phyloP scores from a whole-genome alignment of 1,284 basidiomycete genomes.

The Malassezia equina region DNA sequence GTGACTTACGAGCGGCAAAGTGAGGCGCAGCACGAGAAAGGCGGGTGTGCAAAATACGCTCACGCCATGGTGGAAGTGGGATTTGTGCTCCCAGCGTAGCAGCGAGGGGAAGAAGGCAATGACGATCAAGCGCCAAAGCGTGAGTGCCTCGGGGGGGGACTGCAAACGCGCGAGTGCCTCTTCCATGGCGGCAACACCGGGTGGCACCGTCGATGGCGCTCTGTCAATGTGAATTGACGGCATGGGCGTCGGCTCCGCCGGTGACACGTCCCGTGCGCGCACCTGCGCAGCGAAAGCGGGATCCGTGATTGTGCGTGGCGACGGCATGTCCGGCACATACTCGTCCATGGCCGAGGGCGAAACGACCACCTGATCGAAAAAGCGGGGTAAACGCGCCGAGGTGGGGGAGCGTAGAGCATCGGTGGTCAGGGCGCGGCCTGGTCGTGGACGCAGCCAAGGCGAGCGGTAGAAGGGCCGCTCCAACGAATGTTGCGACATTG shows the following conservation, averaged over 20 bases:
- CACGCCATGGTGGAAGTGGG: slow-evolving; percentile 62
- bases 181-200: neutral
- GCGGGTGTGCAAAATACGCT: slow-evolving; percentile 75
- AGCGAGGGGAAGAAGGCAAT: slow-evolving; percentile 71
- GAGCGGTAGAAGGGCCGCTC: neutral
- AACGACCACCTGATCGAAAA: too few relatives aligned
- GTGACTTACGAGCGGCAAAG: slow-evolving; percentile 51
- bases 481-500: neutral
- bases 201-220: neutral
- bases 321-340: too few relatives aligned
- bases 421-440: neutral
- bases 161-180: neutral
- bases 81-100: slow-evolving; percentile 64
- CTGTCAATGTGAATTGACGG: neutral
- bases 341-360: too few relatives aligned
- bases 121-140: neutral
- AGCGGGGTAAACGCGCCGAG: too few relatives aligned
- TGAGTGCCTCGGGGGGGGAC: neutral
- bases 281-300: too few relatives aligned
- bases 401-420: neutral
- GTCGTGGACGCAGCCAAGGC: neutral
- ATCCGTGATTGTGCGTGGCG: too few relatives aligned
- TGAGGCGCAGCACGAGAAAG: slow-evolving; percentile 72
- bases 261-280: too few relatives aligned
- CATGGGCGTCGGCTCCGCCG: neutral